Conservation (phyloP, 2,329 filamentous ascomycete species). For the Arthrobotrys pseudoclavata region DNA sequence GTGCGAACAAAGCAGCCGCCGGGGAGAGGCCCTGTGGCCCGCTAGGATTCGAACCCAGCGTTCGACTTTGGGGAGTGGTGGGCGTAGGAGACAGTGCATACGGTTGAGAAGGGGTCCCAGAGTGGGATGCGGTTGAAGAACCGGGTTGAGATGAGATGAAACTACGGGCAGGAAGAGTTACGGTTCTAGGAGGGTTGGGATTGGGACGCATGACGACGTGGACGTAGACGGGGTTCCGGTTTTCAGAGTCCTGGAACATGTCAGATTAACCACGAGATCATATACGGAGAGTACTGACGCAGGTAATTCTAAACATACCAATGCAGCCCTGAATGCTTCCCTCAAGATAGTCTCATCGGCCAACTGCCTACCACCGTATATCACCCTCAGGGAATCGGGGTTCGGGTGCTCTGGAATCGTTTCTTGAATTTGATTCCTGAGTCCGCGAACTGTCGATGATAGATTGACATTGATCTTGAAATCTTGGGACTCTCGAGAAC, state of each 20-base stretch:
- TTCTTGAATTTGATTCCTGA: constrained; percentile 28
- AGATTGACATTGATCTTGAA: constrained; percentile 14
- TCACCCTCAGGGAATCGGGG: constrained; percentile 28
- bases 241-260: not conserved
- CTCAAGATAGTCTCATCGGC: constrained; percentile 22
- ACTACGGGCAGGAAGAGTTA: constrained; percentile 15
- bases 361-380: constrained; percentile 45
- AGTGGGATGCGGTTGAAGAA: constrained; percentile 11
- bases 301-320: constrained; percentile 13
- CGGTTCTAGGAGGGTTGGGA: not conserved
- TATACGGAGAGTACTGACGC: not conserved
- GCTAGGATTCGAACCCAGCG: not conserved
- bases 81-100: not conserved
- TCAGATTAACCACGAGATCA: constrained; percentile 7
- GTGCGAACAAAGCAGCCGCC: not conserved
- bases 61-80: not conserved
- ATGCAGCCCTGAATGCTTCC: constrained; percentile 24
- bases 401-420: constrained; percentile 10
- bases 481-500: constrained; percentile 11
- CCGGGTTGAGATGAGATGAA: constrained; percentile 22
- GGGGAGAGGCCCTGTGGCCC: not conserved
- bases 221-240: constrained; percentile 23
- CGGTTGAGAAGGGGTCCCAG: not conserved
- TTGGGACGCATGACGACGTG: constrained; percentile 44
- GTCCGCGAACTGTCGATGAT: constrained; percentile 40